Percentiles rank a stretch among this genome's conserved stretches.
Evolutionary conservation across 2,329 filamentous ascomycete genomes (phyloP).

Genomic region (Colletotrichum lentis): DNA sequence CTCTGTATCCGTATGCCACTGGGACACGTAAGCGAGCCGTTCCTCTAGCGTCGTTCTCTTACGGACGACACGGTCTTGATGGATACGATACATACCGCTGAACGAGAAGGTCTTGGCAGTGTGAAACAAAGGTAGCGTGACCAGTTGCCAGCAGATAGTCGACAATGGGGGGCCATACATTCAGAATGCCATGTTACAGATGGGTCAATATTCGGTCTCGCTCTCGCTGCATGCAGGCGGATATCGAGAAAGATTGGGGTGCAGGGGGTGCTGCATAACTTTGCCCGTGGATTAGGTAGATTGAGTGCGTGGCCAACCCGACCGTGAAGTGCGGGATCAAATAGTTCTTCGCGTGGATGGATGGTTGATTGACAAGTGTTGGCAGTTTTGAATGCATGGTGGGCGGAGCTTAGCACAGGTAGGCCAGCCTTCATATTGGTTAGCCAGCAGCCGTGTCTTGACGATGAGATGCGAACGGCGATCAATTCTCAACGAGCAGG

Average conservation of each 20-base stretch:
- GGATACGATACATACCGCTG: constrained; percentile 20
- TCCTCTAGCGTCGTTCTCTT: background rate
- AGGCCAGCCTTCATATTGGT: background rate
- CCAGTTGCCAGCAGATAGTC: constrained; percentile 18
- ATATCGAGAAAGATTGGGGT: background rate
- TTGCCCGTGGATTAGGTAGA: background rate
- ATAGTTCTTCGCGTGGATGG: constrained; percentile 11
- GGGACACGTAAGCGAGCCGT: background rate
- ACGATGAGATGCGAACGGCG: background rate
- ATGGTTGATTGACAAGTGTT: constrained; percentile 9
- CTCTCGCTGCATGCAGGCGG: background rate
- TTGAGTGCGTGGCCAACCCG: constrained; percentile 9
- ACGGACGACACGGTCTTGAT: constrained; percentile 17
- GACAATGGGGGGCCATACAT: background rate
- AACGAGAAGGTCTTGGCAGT: constrained; percentile 13
- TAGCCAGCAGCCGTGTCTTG: background rate
- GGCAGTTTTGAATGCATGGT: constrained; percentile 6
- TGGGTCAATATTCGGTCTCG: constrained; percentile 5
- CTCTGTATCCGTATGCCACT: no score
- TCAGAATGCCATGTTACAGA: constrained; percentile 4
- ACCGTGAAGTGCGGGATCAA: constrained; percentile 14
- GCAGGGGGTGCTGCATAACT: constrained; percentile 17
- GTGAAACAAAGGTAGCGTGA: constrained; percentile 15
- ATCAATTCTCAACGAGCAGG: background rate
- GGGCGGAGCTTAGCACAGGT: constrained; percentile 1